Evolutionary conservation across 352 stramenopile genomes (phyloP).

Genomic region (Globisporangium heterothallicum): DNA sequence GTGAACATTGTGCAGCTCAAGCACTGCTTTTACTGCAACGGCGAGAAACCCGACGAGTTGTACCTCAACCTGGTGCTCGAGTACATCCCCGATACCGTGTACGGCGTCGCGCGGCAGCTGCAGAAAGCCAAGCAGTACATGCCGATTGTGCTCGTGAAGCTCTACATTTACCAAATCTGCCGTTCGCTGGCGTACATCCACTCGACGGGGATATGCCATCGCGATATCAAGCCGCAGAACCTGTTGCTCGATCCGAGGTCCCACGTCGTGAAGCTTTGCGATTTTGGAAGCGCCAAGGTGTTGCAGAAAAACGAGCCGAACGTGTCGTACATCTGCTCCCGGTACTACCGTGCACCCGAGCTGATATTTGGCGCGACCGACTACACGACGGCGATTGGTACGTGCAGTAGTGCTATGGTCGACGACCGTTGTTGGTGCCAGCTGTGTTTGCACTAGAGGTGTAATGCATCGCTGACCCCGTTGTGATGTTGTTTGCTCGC

Average conservation of each 20-base stretch:
- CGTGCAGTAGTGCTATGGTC: too few relatives aligned
- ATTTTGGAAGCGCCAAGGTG: conserved; percentile 97
- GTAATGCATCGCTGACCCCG: too few relatives aligned
- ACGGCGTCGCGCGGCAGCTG: conserved; percentile 93
- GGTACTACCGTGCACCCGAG: conserved; percentile 99
- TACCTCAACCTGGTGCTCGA: conserved; percentile 99
- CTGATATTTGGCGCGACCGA: conserved; percentile 99
- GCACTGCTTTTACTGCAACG: conserved; percentile 99
- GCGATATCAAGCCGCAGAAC: conserved; percentile 99
- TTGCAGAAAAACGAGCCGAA: conserved; percentile 98
- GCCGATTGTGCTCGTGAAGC: conserved; percentile 95
- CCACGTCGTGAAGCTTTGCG: conserved; percentile 98
- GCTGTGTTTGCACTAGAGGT: too few relatives aligned
- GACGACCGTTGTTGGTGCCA: too few relatives aligned
- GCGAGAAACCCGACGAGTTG: conserved; percentile 92
- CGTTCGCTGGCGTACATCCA: conserved; percentile 98
- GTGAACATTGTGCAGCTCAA: conserved; percentile 99
- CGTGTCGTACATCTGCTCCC: conserved; percentile 99
- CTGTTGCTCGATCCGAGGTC: conserved; percentile 96
- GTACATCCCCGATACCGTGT: conserved; percentile 99
- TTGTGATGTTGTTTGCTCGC: conserved; percentile 27
- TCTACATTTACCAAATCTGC: conserved; percentile 99
- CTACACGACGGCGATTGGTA: conserved; percentile 98
- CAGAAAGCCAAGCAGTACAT: conserved; percentile 97
- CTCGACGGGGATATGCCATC: conserved; percentile 96